Evolutionary conservation across 1,284 basidiomycete species (phyloP).

Genomic region (Rhodotorula sp.): DNA sequence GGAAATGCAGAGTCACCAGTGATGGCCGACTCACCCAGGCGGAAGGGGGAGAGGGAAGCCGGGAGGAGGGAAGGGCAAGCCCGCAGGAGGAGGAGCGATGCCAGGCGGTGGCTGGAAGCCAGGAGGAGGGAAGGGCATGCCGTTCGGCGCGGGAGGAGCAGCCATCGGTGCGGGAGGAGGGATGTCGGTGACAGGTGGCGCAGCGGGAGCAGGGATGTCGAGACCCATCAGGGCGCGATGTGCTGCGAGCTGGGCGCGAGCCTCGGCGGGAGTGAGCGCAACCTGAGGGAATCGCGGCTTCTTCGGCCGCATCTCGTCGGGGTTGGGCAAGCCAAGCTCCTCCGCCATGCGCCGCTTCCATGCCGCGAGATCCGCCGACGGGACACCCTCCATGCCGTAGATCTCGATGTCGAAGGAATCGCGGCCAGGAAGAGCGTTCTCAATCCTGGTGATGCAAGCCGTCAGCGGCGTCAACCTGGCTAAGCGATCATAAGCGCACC

Average conservation of each 20-base stretch:
- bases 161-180: constrained; percentile 8
- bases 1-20: not conserved
- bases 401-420: constrained; percentile 99
- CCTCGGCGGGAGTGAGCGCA: constrained; percentile 66
- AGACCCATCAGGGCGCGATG: constrained; percentile 82
- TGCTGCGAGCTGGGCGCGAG: constrained; percentile 77
- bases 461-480: not conserved
- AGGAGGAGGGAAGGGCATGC: constrained; percentile 21
- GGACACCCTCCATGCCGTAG: constrained; percentile 98
- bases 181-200: constrained; percentile 33
- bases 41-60: constrained; percentile 18
- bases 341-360: constrained; percentile 92
- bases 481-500: constrained; percentile 57
- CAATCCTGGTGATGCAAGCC: constrained; percentile 61
- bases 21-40: constrained; percentile 1
- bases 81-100: constrained; percentile 27
- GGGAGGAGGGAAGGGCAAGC: constrained; percentile 24
- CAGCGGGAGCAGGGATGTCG: not conserved
- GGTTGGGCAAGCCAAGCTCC: constrained; percentile 79
- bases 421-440: constrained; percentile 91
- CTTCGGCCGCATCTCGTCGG: constrained; percentile 68
- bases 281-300: constrained; percentile 72
- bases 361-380: constrained; percentile 86
- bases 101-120: constrained; percentile 16
- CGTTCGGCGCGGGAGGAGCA: not conserved